Conservation (phyloP, 179 eudicot species). For the Dionaea muscipula region DNA sequence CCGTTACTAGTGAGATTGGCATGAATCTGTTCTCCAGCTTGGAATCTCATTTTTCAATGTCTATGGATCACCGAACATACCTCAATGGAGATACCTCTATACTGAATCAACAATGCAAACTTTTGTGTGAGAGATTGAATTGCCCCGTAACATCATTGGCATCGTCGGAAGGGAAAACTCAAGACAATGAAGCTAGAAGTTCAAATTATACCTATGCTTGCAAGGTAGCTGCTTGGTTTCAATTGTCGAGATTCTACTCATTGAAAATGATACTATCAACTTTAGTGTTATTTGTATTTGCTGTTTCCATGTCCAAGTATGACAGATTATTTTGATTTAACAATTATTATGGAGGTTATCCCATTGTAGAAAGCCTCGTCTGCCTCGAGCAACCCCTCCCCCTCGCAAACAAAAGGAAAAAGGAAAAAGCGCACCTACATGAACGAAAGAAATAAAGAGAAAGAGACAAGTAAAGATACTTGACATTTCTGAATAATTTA, state of each 20-base stretch:
- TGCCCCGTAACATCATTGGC: slow-evolving; percentile 30
- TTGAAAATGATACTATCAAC: slow-evolving; percentile 28
- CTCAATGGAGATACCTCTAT: slow-evolving; percentile 21
- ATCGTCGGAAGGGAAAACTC: slow-evolving; percentile 19
- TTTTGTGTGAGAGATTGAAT: slow-evolving; percentile 37
- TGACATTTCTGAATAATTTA: too few species aligned
- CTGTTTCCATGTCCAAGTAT: slow-evolving; percentile 19
- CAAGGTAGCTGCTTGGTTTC: slow-evolving; percentile 67
- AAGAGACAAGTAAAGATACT: too few species aligned
- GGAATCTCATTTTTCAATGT: slow-evolving; percentile 41
- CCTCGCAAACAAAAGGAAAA: too few species aligned
- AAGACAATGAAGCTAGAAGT: slow-evolving; percentile 18
- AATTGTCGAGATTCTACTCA: slow-evolving; percentile 28
- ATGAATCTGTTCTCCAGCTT: slow-evolving; percentile 51
- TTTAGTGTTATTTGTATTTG: slow-evolving; percentile 28
- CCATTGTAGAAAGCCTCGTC: too few species aligned
- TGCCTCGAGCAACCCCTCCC: too few species aligned
- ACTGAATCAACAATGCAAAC: slow-evolving; percentile 37
- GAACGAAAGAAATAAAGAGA: too few species aligned
- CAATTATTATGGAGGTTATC: too few species aligned
- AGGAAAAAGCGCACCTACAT: too few species aligned
- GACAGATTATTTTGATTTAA: too few species aligned
- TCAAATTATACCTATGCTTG: slow-evolving; percentile 16
- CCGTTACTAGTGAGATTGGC: slow-evolving; percentile 54
- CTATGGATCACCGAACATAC: slow-evolving; percentile 23